phyloP scores from a whole-genome alignment of 345 rosid species.

The Xanthoceras sorbifolium region DNA sequence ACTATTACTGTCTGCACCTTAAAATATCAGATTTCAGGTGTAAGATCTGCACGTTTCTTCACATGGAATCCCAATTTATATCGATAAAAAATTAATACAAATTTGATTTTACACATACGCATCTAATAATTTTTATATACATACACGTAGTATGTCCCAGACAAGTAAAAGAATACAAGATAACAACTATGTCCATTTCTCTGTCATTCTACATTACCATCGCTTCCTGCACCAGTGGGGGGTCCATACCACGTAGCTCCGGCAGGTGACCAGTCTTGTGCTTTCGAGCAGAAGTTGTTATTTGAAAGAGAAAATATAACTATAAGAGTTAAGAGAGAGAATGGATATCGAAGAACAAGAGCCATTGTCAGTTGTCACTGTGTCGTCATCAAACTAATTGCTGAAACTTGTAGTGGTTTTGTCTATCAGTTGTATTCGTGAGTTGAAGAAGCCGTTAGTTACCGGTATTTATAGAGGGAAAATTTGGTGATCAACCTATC shows the following conservation, averaged over 20 bases:
- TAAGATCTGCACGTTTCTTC: no score
- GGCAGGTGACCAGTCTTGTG: conserved; percentile 37
- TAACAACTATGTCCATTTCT: neutral
- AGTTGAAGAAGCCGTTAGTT: neutral
- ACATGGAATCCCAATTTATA: no score
- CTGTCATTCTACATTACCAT: conserved; percentile 33
- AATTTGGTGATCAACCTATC: neutral
- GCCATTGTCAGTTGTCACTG: neutral
- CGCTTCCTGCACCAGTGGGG: conserved; percentile 50
- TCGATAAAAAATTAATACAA: no score
- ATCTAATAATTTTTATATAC: no score
- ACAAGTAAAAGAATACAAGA: neutral
- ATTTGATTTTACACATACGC: no score
- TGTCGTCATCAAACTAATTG: neutral
- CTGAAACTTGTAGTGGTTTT: neutral
- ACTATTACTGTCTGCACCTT: no score
- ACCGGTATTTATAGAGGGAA: neutral
- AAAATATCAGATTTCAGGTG: no score
- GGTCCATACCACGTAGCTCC: conserved; percentile 71
- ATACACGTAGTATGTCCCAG: neutral
- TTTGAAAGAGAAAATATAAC: conserved; percentile 6
- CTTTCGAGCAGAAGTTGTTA: conserved; percentile 23
- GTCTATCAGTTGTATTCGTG: neutral
- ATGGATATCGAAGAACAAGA: neutral
- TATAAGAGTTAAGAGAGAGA: neutral